Percentiles rank a stretch among this genome's conserved stretches.
Conservation (phyloP, 805 yeast genomes). For the Pichia membranifaciens region DNA sequence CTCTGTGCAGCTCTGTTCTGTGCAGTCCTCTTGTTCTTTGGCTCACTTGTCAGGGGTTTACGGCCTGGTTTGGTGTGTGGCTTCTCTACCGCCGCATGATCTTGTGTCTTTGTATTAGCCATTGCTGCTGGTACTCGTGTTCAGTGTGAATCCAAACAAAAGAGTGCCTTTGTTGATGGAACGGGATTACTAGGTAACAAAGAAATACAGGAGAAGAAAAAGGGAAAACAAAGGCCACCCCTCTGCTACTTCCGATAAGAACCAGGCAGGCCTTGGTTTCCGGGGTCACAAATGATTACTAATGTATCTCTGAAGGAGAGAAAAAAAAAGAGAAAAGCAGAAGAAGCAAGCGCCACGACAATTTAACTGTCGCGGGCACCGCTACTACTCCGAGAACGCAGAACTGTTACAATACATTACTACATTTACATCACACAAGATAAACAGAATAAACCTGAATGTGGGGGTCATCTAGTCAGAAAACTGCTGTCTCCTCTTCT, state of each 20-base stretch:
- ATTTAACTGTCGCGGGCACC: neutral
- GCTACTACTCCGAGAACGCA: too few relatives aligned
- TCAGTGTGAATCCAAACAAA: neutral
- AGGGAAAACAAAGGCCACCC: too few relatives aligned
- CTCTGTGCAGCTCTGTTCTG: constrained; percentile 98
- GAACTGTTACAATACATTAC: too few relatives aligned
- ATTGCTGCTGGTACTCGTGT: neutral
- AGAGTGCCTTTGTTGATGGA: neutral
- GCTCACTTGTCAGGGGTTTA: constrained; percentile 65
- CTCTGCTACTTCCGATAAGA: too few relatives aligned
- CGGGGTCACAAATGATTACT: too few relatives aligned
- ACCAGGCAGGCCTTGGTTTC: too few relatives aligned
- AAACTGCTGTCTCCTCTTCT: neutral
- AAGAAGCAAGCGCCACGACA: too few relatives aligned
- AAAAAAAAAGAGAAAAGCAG: too few relatives aligned
- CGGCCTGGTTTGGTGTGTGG: constrained; percentile 60
- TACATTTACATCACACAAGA: too few relatives aligned
- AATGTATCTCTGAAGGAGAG: too few relatives aligned
- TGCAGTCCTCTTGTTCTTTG: constrained; percentile 85
- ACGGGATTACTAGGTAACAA: neutral
- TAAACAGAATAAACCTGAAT: neutral
- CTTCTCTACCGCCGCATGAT: constrained; percentile 10
- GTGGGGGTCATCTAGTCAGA: neutral
- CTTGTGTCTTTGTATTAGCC: constrained; percentile 8
- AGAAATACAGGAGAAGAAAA: neutral